Conservation (phyloP, 176 grass and related monocot species). For the Typha latifolia region DNA sequence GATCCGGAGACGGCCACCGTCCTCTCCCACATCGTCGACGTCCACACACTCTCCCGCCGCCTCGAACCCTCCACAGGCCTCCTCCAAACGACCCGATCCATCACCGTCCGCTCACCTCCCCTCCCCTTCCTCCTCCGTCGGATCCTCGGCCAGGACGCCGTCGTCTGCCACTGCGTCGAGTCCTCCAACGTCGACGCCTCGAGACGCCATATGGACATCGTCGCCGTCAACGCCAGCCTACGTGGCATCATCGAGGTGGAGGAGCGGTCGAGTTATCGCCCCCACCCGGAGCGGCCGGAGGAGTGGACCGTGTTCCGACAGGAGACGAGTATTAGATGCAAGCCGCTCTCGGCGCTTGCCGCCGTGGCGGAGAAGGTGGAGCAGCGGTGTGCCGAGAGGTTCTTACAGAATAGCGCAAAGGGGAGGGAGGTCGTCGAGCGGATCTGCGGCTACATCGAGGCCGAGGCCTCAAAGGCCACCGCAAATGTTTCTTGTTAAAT, state of each 20-base stretch:
- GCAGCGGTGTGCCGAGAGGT: slow-evolving; percentile 68
- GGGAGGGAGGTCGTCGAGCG: slow-evolving; percentile 89
- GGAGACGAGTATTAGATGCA: slow-evolving; percentile 80
- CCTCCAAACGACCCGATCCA: slow-evolving; percentile 61
- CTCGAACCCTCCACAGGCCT: slow-evolving; percentile 38
- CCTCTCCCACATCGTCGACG: slow-evolving; percentile 73
- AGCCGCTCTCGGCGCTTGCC: slow-evolving; percentile 66
- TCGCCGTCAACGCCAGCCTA: slow-evolving; percentile 64
- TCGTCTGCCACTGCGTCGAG: slow-evolving; percentile 86
- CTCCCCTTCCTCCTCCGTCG: slow-evolving; percentile 83
- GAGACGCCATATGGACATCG: slow-evolving; percentile 70
- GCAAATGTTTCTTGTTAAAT: slow-evolving; percentile 10
- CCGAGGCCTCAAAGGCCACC: slow-evolving; percentile 32
- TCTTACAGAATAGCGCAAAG: slow-evolving; percentile 74
- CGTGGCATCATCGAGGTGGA: slow-evolving; percentile 68
- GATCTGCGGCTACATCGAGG: slow-evolving; percentile 83
- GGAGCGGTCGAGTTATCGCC: slow-evolving; percentile 63
- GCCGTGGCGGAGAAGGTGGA: slow-evolving; percentile 85
- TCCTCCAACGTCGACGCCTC: slow-evolving; percentile 59
- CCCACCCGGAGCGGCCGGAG: slow-evolving; percentile 62
- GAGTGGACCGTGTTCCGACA: slow-evolving; percentile 80
- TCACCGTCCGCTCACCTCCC: slow-evolving; percentile 70
- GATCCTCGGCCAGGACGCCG: slow-evolving; percentile 59
- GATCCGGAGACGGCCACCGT: slow-evolving; percentile 61
- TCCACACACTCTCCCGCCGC: slow-evolving; percentile 70